These are phyloP conservation scores for Blastomyces parvus DNA, from an alignment of 2,329 filamentous ascomycete genomes.

Conservation along the genomic window DNA sequence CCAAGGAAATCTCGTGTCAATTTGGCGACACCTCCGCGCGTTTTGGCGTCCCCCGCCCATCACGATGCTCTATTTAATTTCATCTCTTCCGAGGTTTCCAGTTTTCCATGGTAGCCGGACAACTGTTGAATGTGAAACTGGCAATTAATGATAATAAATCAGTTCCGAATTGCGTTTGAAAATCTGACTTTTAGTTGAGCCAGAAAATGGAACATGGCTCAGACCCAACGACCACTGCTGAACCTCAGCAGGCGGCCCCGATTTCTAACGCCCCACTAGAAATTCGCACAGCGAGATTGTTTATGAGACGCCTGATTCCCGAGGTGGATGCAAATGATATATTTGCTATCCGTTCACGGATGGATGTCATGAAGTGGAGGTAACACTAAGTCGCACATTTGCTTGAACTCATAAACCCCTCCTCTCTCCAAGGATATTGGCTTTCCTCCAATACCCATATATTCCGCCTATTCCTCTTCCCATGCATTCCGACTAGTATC, in stretches of 20 bases:
- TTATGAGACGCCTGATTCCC: slow-evolving; percentile 16
- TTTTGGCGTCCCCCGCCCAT: neutral
- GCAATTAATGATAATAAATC: neutral
- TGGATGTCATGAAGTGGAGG: slow-evolving; percentile 24
- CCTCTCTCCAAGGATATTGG: slow-evolving; percentile 12
- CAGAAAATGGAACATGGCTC: neutral
- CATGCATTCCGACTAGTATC: neutral
- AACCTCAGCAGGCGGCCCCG: neutral
- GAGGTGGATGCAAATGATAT: slow-evolving; percentile 18
- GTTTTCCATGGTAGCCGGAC: neutral
- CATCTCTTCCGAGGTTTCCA: neutral
- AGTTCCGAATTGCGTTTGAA: neutral
- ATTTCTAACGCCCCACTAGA: neutral
- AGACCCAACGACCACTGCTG: neutral
- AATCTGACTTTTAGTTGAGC: neutral
- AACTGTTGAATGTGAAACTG: neutral
- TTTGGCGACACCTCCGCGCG: slow-evolving; percentile 2
- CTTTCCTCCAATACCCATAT: slow-evolving; percentile 14
- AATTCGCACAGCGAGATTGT: slow-evolving; percentile 14
- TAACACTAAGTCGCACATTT: slow-evolving; percentile 11
- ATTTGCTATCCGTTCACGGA: slow-evolving; percentile 19
- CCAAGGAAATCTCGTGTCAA: slow-evolving; percentile 7
- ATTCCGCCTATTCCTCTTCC: neutral
- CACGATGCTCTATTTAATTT: neutral
- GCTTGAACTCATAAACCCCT: slow-evolving; percentile 7